Evolutionary conservation across 371 early-diverging fungal species (phyloP), one percentile per base, ranked within the genome.

Genomic region (Mucor velutinosus): DNA sequence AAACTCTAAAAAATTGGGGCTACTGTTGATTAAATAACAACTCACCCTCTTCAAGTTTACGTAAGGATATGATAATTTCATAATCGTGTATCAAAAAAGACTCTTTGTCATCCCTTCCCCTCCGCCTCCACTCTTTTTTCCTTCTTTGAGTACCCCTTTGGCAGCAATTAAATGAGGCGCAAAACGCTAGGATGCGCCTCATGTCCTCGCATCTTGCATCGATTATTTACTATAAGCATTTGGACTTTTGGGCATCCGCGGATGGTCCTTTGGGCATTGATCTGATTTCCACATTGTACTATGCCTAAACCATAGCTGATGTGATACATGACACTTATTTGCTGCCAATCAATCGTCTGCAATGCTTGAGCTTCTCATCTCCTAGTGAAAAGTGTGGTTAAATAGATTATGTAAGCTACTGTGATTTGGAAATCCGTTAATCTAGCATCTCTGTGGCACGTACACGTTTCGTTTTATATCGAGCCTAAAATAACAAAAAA

Each of bases 1-100:
- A 61, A 61, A 57, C 62, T 47, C 29, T 61, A 61, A 61, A 61
- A 32, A 32, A 27, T 61, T 61, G 62, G 62, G 62, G 62, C 21
- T 19, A 37, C 17, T 23, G 0, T 33, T 59, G 59, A 37, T 33
- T 35, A 37, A 37, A 58, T 37, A 59, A 30, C 15, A 27, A 33
- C 33, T 14, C 59, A 59, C 59, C 59, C 59, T 59, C 39, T 59
- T 33, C 25, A 59, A 12, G 59, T 37, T 59, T 59, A 59, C 37
- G 59, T 59, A 59, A 59, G 59, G 19, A 17, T 57, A 33, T 0
- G 8, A 15, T 57, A 57, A 57, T 27, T 14, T 53, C 27, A 27
- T 53, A 27, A 53, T 53, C 53, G 2, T 53, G 53, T 53, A 53
- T 14, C n/a, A 47, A 21, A 23, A 27, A 25, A 14, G 14, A 25